Evolutionary conservation across 139 green algal species (phyloP).

Genomic region (Chlorella ohadii): DNA sequence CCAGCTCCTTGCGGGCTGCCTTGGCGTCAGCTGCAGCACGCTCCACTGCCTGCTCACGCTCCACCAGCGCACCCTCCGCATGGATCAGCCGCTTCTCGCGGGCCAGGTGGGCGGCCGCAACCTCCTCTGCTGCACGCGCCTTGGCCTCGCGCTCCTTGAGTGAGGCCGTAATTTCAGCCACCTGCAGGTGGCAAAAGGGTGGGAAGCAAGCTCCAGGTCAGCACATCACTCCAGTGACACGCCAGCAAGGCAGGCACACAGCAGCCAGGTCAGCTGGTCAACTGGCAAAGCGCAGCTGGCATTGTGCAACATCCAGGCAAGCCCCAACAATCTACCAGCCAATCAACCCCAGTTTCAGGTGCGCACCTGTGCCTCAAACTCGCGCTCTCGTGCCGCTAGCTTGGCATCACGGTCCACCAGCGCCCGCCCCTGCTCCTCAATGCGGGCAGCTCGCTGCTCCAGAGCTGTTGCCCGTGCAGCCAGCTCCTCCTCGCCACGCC

Average conservation of each 20-base stretch:
- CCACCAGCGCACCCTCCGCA: slow-evolving; percentile 16
- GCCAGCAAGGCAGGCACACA: no score
- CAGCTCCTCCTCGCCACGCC: slow-evolving; percentile 16
- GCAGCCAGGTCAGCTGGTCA: no score
- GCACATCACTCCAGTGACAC: no score
- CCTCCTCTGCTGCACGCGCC: slow-evolving; percentile 28
- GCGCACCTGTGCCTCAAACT: slow-evolving; percentile 46
- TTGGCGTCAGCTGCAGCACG: neutral
- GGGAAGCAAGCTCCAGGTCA: neutral
- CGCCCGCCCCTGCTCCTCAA: slow-evolving; percentile 36
- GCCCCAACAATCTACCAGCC: neutral
- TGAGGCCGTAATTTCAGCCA: slow-evolving; percentile 41
- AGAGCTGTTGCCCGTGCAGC: slow-evolving; percentile 25
- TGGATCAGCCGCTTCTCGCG: slow-evolving; percentile 26
- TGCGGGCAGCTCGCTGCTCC: slow-evolving; percentile 11
- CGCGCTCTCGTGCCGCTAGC: slow-evolving; percentile 43
- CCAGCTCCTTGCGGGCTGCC: slow-evolving; percentile 37
- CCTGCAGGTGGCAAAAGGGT: slow-evolving; percentile 4
- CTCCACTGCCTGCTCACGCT: slow-evolving; percentile 41
- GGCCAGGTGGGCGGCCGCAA: slow-evolving; percentile 25
- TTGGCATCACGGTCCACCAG: slow-evolving; percentile 44
- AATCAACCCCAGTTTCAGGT: neutral
- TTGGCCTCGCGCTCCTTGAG: slow-evolving; percentile 51
- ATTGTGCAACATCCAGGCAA: no score
- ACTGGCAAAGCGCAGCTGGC: no score